phyloP scores from a whole-genome alignment of 257 asterid genomes.

The Striga asiatica region DNA sequence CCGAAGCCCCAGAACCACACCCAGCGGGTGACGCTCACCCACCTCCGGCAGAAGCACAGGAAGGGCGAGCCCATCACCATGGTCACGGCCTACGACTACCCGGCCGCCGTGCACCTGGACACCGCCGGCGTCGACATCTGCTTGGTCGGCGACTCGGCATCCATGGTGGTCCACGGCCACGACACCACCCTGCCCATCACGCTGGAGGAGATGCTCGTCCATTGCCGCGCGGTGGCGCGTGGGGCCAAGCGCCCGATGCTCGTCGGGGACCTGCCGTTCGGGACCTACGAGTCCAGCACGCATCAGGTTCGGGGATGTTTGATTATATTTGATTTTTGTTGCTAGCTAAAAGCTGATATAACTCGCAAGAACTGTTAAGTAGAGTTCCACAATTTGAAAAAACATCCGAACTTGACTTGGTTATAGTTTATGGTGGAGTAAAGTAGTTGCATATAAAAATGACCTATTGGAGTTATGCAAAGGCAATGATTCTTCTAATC shows the following conservation, averaged over 20 bases:
- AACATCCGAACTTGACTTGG: not conserved
- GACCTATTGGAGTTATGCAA: not conserved
- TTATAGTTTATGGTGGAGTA: not conserved
- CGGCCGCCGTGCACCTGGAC: conserved; percentile 78
- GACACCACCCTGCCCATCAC: conserved; percentile 91
- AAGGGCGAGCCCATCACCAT: conserved; percentile 66
- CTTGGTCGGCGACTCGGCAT: conserved; percentile 90
- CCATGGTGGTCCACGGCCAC: conserved; percentile 97
- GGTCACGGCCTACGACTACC: conserved; percentile 94
- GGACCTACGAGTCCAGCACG: conserved; percentile 71
- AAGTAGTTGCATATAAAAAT: not conserved
- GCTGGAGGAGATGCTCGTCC: conserved; percentile 88
- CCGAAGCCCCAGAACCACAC: conserved; percentile 64
- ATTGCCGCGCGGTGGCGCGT: conserved; percentile 84
- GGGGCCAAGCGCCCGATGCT: conserved; percentile 84
- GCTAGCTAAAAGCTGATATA: not conserved
- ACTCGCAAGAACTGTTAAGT: not conserved
- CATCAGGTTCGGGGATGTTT: conserved; percentile 38
- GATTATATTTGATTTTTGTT: no score
- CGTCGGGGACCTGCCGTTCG: conserved; percentile 85
- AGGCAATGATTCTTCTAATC: not conserved
- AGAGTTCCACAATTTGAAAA: not conserved
- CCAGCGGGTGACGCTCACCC: conserved; percentile 59
- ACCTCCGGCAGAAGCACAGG: conserved; percentile 57
- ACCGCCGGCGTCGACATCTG: conserved; percentile 77